These are phyloP conservation scores for Lathyrus sativus DNA, from an alignment of 306 rosid genomes.

Conservation along the genomic window DNA sequence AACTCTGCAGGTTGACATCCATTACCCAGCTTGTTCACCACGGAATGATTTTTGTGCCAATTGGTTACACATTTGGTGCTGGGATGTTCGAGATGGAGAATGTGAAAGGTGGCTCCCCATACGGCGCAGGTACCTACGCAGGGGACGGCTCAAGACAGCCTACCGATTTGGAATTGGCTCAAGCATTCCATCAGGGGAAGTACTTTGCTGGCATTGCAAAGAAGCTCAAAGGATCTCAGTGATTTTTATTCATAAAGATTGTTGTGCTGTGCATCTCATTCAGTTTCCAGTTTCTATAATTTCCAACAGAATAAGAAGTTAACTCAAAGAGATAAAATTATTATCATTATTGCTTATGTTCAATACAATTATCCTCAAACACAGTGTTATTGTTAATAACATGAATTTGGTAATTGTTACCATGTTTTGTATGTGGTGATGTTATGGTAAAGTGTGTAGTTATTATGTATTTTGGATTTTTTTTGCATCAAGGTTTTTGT, in stretches of 20 bases:
- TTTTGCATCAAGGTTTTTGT: background rate
- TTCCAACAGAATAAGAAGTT: slow-evolving; percentile 39
- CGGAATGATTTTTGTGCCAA: slow-evolving; percentile 92
- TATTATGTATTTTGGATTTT: background rate
- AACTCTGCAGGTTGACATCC: slow-evolving; percentile 73
- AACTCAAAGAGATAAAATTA: background rate
- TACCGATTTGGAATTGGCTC: slow-evolving; percentile 84
- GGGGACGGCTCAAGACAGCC: slow-evolving; percentile 97
- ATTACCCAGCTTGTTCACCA: slow-evolving; percentile 95
- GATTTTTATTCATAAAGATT: slow-evolving; percentile 43
- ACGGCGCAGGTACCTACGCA: slow-evolving; percentile 89
- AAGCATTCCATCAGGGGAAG: slow-evolving; percentile 94
- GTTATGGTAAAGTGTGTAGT: background rate
- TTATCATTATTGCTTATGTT: slow-evolving; percentile 33
- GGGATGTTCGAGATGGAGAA: slow-evolving; percentile 97
- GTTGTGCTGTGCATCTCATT: slow-evolving; percentile 34
- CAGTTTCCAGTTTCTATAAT: slow-evolving; percentile 38
- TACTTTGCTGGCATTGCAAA: slow-evolving; percentile 81
- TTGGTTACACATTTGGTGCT: slow-evolving; percentile 91
- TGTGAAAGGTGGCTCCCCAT: slow-evolving; percentile 89
- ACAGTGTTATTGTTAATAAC: slow-evolving; percentile 31
- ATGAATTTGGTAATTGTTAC: slow-evolving; percentile 23
- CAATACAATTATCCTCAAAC: slow-evolving; percentile 31
- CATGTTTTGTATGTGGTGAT: background rate
- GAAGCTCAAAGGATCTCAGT: slow-evolving; percentile 78